A percentile compares a stretch with the other conserved stretches of the same genome.
Evolutionary conservation across 805 yeast genomes (phyloP).

Genomic region (Barnettozyma wickerhamii): DNA sequence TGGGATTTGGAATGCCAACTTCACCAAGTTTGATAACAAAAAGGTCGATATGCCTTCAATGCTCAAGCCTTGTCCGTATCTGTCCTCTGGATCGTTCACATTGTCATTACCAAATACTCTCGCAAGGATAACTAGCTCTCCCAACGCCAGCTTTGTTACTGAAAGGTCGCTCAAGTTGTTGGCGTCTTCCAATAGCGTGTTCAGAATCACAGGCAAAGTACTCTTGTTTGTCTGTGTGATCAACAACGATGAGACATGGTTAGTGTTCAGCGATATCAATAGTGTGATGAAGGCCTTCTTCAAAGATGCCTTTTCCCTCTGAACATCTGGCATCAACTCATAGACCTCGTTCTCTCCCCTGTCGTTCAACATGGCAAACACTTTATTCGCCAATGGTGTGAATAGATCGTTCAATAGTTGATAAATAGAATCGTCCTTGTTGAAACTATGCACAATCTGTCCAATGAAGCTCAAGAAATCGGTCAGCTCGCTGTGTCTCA

Average conservation of each 20-base stretch:
- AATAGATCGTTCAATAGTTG: conserved; percentile 68
- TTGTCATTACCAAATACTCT: conserved; percentile 64
- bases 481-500: conserved; percentile 60
- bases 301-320: conserved; percentile 58
- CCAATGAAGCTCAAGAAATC: conserved; percentile 85
- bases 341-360: conserved; percentile 37
- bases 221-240: conserved; percentile 62
- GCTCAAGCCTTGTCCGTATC: conserved; percentile 39
- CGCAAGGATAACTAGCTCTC: conserved; percentile 61
- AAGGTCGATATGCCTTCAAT: conserved; percentile 70
- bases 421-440: conserved; percentile 62
- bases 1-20: conserved; percentile 75
- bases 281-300: conserved; percentile 69
- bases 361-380: conserved; percentile 46
- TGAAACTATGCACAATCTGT: conserved; percentile 78
- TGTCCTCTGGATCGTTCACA: conserved; percentile 59
- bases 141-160: conserved; percentile 63
- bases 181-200: conserved; percentile 61
- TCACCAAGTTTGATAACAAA: conserved; percentile 62
- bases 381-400: conserved; percentile 67
- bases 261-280: conserved; percentile 64
- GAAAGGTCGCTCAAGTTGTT: conserved; percentile 59
- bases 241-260: conserved; percentile 75
- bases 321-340: conserved; percentile 50
- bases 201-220: conserved; percentile 55